These are phyloP conservation scores for Emmonsiellopsis sp. DNA, from an alignment of 2,329 filamentous ascomycete species.

Conservation along the genomic window DNA sequence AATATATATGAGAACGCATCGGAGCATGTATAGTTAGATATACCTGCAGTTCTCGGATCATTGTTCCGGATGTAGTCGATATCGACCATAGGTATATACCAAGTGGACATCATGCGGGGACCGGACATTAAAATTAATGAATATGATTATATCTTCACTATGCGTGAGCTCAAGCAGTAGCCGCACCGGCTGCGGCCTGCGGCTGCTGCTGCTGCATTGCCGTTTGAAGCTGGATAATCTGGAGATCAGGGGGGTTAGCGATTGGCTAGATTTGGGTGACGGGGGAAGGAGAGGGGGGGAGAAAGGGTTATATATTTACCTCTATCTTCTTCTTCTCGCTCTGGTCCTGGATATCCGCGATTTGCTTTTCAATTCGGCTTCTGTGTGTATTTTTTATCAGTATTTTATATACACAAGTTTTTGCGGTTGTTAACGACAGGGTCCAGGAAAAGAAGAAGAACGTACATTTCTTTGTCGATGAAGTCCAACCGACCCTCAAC, in stretches of 20 bases:
- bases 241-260: background rate
- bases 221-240: conserved; percentile 33
- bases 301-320: conserved; percentile 28
- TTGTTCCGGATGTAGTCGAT: no score
- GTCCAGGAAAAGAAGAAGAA: conserved; percentile 1
- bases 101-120: no score
- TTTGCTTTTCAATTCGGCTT: conserved; percentile 57
- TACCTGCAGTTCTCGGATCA: no score
- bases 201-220: conserved; percentile 17
- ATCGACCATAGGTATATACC: no score
- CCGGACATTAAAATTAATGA: background rate
- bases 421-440: no score
- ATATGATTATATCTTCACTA: background rate
- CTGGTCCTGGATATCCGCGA: conserved; percentile 54
- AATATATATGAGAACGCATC: no score
- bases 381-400: conserved; percentile 26
- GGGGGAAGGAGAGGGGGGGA: background rate
- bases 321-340: conserved; percentile 57
- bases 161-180: conserved; percentile 20
- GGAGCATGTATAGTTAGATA: no score
- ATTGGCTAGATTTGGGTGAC: background rate
- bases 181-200: conserved; percentile 20
- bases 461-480: conserved; percentile 87
- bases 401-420: background rate
- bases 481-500: conserved; percentile 87